A percentile compares a stretch with the other conserved stretches of the same genome.
Conservation (phyloP, 2,329 filamentous ascomycete species). For the Aureobasidium sp. region DNA sequence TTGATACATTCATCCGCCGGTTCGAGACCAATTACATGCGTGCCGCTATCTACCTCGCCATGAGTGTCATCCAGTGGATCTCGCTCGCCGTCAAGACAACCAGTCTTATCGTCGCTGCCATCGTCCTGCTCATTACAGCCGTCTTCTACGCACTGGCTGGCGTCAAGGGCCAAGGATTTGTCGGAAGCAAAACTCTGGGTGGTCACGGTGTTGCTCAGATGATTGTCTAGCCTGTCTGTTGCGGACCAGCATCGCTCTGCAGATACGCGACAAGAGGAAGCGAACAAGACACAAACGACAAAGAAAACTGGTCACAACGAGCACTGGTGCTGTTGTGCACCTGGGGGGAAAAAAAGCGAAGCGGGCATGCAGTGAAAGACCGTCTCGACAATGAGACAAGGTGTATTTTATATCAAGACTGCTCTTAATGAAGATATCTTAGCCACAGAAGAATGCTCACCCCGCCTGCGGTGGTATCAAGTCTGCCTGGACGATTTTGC, state of each 20-base stretch:
- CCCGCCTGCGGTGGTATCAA: not conserved
- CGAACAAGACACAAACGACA: not conserved
- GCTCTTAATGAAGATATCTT: not conserved
- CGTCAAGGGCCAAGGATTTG: slow-evolving; percentile 74
- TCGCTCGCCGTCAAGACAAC: slow-evolving; percentile 58
- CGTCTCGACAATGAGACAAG: too few relatives aligned
- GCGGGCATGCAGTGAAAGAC: not conserved
- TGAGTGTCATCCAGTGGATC: slow-evolving; percentile 78
- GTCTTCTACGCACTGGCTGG: slow-evolving; percentile 74
- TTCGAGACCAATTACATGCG: slow-evolving; percentile 97
- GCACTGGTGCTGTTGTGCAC: not conserved
- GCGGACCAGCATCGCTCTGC: not conserved
- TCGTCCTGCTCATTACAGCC: slow-evolving; percentile 68
- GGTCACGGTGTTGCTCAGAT: slow-evolving; percentile 92
- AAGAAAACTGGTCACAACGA: not conserved
- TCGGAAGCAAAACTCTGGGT: slow-evolving; percentile 91
- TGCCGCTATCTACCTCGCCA: slow-evolving; percentile 71
- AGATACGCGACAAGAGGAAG: not conserved
- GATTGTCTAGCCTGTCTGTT: slow-evolving; percentile 61
- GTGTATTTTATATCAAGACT: not conserved
- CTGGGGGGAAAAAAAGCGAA: not conserved
- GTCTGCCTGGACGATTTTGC: not conserved
- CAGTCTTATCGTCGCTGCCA: slow-evolving; percentile 75
- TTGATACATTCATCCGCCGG: slow-evolving; percentile 81
- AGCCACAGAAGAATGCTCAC: not conserved